phyloP scores from a whole-genome alignment of 192 early-diverging fungal species.

The Dimargaris cristalligena region DNA sequence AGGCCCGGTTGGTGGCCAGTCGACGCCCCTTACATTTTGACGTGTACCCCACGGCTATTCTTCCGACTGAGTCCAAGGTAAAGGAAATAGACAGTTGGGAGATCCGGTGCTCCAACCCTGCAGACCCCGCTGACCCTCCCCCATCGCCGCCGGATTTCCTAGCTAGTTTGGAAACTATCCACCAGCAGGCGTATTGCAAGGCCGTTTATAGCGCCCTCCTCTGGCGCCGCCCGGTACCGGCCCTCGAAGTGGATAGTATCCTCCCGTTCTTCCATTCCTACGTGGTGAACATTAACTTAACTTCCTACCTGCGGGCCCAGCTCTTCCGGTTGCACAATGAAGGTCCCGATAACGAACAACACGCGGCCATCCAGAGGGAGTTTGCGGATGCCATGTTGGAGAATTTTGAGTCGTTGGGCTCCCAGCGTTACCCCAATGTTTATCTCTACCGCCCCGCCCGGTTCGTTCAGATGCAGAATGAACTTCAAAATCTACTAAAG shows the following conservation, averaged over 20 bases:
- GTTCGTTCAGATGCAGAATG: neutral
- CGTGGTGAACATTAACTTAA: neutral
- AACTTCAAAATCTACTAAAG: neutral
- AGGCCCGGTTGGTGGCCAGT: no score
- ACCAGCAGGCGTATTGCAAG: neutral
- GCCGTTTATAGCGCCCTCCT: constrained; percentile 8
- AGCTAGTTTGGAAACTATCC: neutral
- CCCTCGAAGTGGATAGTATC: neutral
- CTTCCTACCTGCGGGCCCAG: constrained; percentile 6
- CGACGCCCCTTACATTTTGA: no score
- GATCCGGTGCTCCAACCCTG: no score
- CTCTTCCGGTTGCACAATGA: neutral
- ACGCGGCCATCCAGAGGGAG: constrained; percentile 5
- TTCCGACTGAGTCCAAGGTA: no score
- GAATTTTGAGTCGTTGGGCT: neutral
- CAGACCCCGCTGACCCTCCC: no score
- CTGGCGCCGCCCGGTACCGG: neutral
- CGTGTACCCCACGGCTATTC: no score
- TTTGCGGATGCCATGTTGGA: neutral
- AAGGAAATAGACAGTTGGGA: no score
- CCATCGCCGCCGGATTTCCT: no score
- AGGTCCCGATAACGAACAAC: neutral
- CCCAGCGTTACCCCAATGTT: neutral
- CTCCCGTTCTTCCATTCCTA: constrained; percentile 2
- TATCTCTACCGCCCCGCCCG: constrained; percentile 9